phyloP scores from a whole-genome alignment of 768 basidiomycete species.

The Leccinellum albellum region DNA sequence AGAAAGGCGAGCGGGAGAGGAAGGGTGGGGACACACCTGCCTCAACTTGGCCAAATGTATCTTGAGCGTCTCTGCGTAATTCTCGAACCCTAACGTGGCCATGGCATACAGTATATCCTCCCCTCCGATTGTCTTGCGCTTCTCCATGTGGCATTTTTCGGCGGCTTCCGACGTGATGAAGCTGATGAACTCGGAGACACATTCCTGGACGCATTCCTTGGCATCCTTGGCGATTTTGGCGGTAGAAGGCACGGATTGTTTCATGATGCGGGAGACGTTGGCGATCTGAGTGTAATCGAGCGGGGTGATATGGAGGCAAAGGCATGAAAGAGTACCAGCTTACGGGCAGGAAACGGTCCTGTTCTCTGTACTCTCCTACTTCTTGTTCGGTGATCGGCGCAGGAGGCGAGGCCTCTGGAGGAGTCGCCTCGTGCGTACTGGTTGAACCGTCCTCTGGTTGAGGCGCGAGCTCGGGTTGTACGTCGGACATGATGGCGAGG shows the following conservation, averaged over 20 bases:
- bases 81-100: slow-evolving; percentile 87
- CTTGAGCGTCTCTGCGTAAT: slow-evolving; percentile 89
- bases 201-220: slow-evolving; percentile 98
- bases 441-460: slow-evolving; percentile 37
- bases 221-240: slow-evolving; percentile 98
- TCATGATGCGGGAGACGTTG: slow-evolving; percentile 98
- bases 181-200: slow-evolving; percentile 95
- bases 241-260: slow-evolving; percentile 78
- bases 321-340: not conserved
- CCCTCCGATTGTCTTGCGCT: slow-evolving; percentile 96
- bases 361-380: slow-evolving; percentile 91
- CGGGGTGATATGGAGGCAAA: not conserved
- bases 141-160: slow-evolving; percentile 91
- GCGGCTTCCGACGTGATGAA: slow-evolving; percentile 98
- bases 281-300: slow-evolving; percentile 59
- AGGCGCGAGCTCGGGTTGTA: slow-evolving; percentile 38
- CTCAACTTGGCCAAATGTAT: slow-evolving; percentile 89
- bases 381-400: slow-evolving; percentile 86
- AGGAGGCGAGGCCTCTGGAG: slow-evolving; percentile 49
- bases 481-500: slow-evolving; percentile 26
- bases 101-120: slow-evolving; percentile 98
- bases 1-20: not conserved
- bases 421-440: slow-evolving; percentile 25
- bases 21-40: slow-evolving; percentile 44
- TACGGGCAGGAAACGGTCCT: slow-evolving; percentile 93